A percentile compares a stretch with the other conserved stretches of the same genome.
phyloP scores from a whole-genome alignment of 2,329 filamentous ascomycete genomes.

The Pseudogymnoascus sp. region DNA sequence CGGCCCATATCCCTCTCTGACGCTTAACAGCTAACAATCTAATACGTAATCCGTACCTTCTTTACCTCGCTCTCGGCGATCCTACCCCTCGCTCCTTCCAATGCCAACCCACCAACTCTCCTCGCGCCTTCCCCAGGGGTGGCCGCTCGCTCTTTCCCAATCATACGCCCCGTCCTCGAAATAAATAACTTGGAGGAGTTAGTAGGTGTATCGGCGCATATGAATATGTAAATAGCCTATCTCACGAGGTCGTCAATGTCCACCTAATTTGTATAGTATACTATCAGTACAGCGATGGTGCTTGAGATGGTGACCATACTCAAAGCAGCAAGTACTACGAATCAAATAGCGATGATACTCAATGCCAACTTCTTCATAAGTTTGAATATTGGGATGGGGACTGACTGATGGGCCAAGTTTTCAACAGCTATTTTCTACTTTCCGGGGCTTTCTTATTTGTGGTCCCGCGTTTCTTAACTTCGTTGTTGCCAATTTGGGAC shows the following conservation, averaged over 20 bases:
- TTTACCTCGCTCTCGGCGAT: background rate
- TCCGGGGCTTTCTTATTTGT: background rate
- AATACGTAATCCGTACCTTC: background rate
- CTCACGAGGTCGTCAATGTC: background rate
- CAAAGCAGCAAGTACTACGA: background rate
- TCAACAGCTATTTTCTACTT: background rate
- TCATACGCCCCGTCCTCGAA: background rate
- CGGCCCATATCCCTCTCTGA: too few relatives aligned
- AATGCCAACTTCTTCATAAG: background rate
- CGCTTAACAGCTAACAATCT: too few relatives aligned
- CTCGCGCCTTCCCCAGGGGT: background rate
- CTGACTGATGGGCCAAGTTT: background rate
- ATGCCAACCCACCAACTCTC: background rate
- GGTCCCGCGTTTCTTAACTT: background rate
- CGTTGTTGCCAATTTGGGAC: background rate
- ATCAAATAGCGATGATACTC: background rate
- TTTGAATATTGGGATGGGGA: background rate
- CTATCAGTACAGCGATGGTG: background rate
- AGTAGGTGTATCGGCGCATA: background rate
- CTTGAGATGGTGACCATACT: background rate
- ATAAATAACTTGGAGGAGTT: background rate
- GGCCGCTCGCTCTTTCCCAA: background rate
- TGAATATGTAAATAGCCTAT: background rate
- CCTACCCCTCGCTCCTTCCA: background rate
- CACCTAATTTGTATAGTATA: background rate